Evolutionary conservation across 768 basidiomycete species (phyloP).

Genomic region (Phaeolepiota aurea): DNA sequence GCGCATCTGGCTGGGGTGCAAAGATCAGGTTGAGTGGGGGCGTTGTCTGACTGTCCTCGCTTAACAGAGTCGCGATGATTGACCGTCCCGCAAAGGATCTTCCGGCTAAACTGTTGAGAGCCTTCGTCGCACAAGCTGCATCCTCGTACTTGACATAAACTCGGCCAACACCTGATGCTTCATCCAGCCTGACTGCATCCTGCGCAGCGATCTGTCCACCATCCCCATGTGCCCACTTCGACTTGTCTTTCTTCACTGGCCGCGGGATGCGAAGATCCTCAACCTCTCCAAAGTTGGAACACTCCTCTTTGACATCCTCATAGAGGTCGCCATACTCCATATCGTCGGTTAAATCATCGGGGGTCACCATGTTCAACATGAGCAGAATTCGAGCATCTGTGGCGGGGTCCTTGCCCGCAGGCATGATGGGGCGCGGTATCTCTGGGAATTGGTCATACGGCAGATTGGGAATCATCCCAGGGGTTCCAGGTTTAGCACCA

Average conservation of each 20-base stretch:
- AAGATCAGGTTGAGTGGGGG: conserved; percentile 79
- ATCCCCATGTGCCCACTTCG: conserved; percentile 65
- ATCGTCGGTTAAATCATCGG: conserved; percentile 87
- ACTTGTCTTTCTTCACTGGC: conserved; percentile 80
- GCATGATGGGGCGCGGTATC: conserved; percentile 83
- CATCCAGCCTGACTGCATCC: conserved; percentile 70
- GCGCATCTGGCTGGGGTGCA: conserved; percentile 76
- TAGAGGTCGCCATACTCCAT: conserved; percentile 90
- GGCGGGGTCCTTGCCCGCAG: conserved; percentile 58
- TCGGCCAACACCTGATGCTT: conserved; percentile 87
- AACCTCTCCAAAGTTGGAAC: conserved; percentile 69
- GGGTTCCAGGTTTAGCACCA: conserved; percentile 71
- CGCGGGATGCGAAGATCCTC: conserved; percentile 85
- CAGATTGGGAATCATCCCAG: conserved; percentile 57
- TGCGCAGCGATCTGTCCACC: conserved; percentile 48
- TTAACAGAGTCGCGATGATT: conserved; percentile 78
- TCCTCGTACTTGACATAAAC: conserved; percentile 88
- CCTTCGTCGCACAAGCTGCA: conserved; percentile 52
- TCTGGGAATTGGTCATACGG: conserved; percentile 79
- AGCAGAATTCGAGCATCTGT: conserved; percentile 79
- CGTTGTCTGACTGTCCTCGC: conserved; percentile 79
- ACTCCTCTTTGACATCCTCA: conserved; percentile 92
- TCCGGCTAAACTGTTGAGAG: conserved; percentile 84
- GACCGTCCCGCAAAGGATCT: conserved; percentile 80
- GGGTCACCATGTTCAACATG: conserved; percentile 97